phyloP scores from a whole-genome alignment of 768 basidiomycete species.

The Leccinum longicurvipes region DNA sequence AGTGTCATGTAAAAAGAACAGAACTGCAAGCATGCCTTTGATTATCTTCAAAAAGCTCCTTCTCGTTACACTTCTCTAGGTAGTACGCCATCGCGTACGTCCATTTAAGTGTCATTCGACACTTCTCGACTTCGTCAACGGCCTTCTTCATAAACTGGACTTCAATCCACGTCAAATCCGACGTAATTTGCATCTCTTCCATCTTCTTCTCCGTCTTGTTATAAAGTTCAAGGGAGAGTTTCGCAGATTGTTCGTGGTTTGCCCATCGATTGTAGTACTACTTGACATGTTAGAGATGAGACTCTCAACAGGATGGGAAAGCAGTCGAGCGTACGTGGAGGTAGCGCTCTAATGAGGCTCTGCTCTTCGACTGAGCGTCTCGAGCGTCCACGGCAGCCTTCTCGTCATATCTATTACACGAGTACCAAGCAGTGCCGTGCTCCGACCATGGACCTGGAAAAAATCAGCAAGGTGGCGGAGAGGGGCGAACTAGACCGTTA shows the following conservation, averaged over 20 bases:
- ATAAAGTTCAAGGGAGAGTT: slow-evolving; percentile 89
- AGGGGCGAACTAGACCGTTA: slow-evolving; percentile 28
- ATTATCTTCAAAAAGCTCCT: slow-evolving; percentile 96
- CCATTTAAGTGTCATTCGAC: slow-evolving; percentile 97
- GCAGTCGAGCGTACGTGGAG: slow-evolving; percentile 67
- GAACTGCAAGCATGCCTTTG: slow-evolving; percentile 59
- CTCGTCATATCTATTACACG: slow-evolving; percentile 96
- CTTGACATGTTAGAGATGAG: background rate
- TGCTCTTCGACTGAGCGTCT: slow-evolving; percentile 86
- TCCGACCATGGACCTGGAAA: slow-evolving; percentile 87
- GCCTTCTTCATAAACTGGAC: slow-evolving; percentile 99
- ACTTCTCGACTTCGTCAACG: slow-evolving; percentile 85
- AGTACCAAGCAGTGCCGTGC: slow-evolving; percentile 97
- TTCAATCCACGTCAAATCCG: slow-evolving; percentile 95
- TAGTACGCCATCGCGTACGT: slow-evolving; percentile 99
- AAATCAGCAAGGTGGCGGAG: slow-evolving; percentile 1
- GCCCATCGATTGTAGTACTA: slow-evolving; percentile 99
- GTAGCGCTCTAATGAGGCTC: slow-evolving; percentile 92
- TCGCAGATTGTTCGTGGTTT: slow-evolving; percentile 99
- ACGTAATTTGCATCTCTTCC: slow-evolving; percentile 98
- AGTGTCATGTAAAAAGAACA: background rate
- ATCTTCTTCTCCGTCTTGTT: slow-evolving; percentile 99
- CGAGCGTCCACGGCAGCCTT: slow-evolving; percentile 84
- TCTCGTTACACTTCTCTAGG: slow-evolving; percentile 84
- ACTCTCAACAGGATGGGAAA: background rate